phyloP scores from a whole-genome alignment of 345 rosid species.

The Eucalyptus coolabah region DNA sequence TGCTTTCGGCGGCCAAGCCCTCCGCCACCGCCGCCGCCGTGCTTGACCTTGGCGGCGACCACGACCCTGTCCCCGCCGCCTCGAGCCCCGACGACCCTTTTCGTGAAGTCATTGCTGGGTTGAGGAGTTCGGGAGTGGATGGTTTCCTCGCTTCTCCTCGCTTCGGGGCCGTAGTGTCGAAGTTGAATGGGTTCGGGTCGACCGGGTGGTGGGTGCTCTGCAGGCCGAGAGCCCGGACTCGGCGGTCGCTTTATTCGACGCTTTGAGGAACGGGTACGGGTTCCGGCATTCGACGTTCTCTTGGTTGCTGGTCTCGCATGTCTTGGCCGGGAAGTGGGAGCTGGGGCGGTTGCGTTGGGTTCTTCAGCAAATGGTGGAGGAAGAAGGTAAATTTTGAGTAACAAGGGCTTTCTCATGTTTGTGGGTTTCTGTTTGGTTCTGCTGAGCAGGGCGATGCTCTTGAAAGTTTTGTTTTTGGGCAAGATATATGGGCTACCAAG shows the following conservation, averaged over 20 bases:
- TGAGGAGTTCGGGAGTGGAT: constrained; percentile 30
- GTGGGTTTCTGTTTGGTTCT: neutral
- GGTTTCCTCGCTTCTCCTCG: constrained; percentile 14
- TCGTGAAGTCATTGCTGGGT: constrained; percentile 24
- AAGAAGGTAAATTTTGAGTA: constrained; percentile 35
- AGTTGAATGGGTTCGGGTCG: constrained; percentile 27
- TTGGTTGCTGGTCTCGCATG: constrained; percentile 36
- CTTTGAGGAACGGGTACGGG: constrained; percentile 32
- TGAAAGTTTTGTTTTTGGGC: neutral
- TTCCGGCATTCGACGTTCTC: constrained; percentile 49
- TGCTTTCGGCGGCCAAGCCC: constrained; percentile 12
- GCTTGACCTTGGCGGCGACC: neutral
- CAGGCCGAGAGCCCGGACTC: constrained; percentile 28
- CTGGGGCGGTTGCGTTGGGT: constrained; percentile 33
- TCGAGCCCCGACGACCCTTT: constrained; percentile 6
- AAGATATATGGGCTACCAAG: neutral
- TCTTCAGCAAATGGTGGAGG: constrained; percentile 37
- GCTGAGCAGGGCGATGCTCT: neutral
- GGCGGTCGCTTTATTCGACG: constrained; percentile 36
- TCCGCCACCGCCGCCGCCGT: constrained; percentile 11
- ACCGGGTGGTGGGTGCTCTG: constrained; percentile 27
- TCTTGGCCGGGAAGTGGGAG: constrained; percentile 32
- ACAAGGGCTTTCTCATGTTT: neutral
- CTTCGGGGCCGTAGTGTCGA: constrained; percentile 10
- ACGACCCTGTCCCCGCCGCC: neutral